Conservation (phyloP, 2,329 filamentous ascomycete genomes). For the Fusarium sp. region DNA sequence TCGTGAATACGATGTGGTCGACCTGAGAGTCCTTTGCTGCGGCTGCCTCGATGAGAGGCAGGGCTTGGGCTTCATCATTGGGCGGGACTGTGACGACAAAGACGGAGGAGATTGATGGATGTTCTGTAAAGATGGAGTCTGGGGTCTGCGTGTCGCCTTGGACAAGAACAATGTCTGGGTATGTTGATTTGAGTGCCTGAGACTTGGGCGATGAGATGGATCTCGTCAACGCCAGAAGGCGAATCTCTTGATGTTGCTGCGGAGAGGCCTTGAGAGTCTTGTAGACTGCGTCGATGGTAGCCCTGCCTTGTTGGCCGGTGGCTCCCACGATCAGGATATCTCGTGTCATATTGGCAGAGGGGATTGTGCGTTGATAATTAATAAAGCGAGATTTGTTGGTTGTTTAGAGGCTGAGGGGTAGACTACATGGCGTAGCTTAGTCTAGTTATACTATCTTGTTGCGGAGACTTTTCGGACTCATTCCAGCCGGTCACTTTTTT, state of each 20-base stretch:
- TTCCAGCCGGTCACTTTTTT: slow-evolving; percentile 2
- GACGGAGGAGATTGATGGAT: slow-evolving; percentile 42
- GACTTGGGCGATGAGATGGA: slow-evolving; percentile 17
- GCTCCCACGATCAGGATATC: slow-evolving; percentile 32
- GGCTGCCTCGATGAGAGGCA: slow-evolving; percentile 47
- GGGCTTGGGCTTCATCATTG: slow-evolving; percentile 44
- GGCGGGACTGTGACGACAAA: slow-evolving; percentile 50
- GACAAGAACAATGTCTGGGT: slow-evolving; percentile 26
- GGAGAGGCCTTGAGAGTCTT: not conserved
- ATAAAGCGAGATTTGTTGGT: not conserved
- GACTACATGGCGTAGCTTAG: not conserved
- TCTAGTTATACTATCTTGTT: not conserved
- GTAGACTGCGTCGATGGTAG: slow-evolving; percentile 28
- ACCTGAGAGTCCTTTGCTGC: slow-evolving; percentile 11
- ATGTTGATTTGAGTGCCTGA: not conserved
- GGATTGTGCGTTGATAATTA: not conserved
- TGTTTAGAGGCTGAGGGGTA: not conserved
- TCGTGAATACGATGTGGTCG: slow-evolving; percentile 41
- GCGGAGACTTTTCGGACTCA: slow-evolving; percentile 30
- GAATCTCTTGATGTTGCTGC: not conserved
- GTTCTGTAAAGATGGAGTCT: slow-evolving; percentile 34
- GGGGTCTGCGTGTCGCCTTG: slow-evolving; percentile 22
- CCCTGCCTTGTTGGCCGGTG: slow-evolving; percentile 39
- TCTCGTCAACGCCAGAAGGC: slow-evolving; percentile 23
- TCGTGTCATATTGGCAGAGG: slow-evolving; percentile 12